Evolutionary conservation across 495 filamentous ascomycete genomes (phyloP).

Genomic region (Xylaria nigripes): DNA sequence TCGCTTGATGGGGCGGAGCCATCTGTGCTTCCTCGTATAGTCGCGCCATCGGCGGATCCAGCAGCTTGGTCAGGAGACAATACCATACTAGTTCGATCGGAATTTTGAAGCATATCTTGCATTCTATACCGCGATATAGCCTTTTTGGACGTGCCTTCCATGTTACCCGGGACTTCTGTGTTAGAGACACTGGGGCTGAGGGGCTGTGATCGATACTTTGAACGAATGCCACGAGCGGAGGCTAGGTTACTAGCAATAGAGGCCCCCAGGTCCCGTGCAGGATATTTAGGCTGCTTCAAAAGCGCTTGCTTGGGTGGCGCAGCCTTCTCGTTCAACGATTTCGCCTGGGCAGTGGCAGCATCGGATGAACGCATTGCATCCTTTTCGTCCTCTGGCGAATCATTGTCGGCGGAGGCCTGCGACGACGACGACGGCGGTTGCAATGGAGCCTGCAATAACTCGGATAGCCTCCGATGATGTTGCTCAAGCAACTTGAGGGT

Average conservation of each 20-base stretch:
- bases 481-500: constrained; percentile 76
- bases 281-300: constrained; percentile 42
- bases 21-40: constrained; percentile 17
- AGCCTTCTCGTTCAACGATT: constrained; percentile 24
- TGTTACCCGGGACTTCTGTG: constrained; percentile 66
- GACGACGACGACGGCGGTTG: constrained; percentile 46
- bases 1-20: constrained; percentile 38
- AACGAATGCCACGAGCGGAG: constrained; percentile 77
- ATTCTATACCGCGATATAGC: constrained; percentile 31
- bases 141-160: constrained; percentile 50
- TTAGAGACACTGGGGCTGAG: constrained; percentile 62
- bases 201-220: constrained; percentile 54
- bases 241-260: constrained; percentile 90
- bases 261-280: constrained; percentile 60
- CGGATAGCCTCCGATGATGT: constrained; percentile 73
- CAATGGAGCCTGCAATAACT: constrained; percentile 63
- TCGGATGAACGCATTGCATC: constrained; percentile 20
- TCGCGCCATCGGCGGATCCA: constrained; percentile 13
- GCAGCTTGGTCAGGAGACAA: constrained; percentile 20
- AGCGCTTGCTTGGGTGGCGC: constrained; percentile 40
- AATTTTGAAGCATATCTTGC: constrained; percentile 32
- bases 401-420: constrained; percentile 27
- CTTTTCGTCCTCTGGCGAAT: constrained; percentile 33
- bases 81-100: constrained; percentile 37
- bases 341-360: not conserved